phyloP scores from a whole-genome alignment of 2,329 filamentous ascomycete genomes.

The Alternaria postmessia region DNA sequence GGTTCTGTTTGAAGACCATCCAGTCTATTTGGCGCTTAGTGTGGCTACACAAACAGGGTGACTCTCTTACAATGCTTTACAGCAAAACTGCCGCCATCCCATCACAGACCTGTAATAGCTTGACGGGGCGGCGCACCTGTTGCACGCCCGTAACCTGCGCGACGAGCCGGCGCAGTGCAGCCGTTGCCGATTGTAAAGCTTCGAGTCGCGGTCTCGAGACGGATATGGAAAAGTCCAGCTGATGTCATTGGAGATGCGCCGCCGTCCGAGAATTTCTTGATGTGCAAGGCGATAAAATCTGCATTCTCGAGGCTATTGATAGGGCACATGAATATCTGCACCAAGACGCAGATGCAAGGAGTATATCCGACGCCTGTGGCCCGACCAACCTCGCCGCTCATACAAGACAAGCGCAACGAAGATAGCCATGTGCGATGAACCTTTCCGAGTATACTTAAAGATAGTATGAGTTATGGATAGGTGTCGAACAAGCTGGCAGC shows the following conservation, averaged over 20 bases:
- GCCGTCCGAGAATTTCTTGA: constrained; percentile 19
- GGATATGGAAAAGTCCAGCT: constrained; percentile 22
- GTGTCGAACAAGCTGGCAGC: constrained; percentile 18
- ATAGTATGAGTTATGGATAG: constrained; percentile 16
- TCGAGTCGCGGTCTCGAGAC: constrained; percentile 22
- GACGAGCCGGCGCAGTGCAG: constrained; percentile 32
- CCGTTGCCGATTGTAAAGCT: constrained; percentile 26
- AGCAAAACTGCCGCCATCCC: constrained; percentile 24
- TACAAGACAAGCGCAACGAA: constrained; percentile 25
- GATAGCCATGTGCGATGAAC: constrained; percentile 11
- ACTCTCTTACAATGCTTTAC: constrained; percentile 32
- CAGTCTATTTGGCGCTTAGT: constrained; percentile 42
- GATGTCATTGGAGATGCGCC: constrained; percentile 19
- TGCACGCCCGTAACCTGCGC: constrained; percentile 36
- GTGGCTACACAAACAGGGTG: constrained; percentile 43
- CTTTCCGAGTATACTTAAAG: constrained; percentile 1
- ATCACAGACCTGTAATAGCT: constrained; percentile 32
- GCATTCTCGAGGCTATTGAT: not conserved
- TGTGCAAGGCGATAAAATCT: constrained; percentile 26
- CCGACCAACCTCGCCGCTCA: constrained; percentile 19
- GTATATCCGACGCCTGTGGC: constrained; percentile 23
- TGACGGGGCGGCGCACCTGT: constrained; percentile 26
- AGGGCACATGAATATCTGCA: constrained; percentile 19
- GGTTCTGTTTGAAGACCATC: constrained; percentile 41
- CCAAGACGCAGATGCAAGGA: constrained; percentile 38